A percentile compares a stretch with the other conserved stretches of the same genome.
phyloP scores from a whole-genome alignment of 768 basidiomycete genomes.

The Russula lepida region DNA sequence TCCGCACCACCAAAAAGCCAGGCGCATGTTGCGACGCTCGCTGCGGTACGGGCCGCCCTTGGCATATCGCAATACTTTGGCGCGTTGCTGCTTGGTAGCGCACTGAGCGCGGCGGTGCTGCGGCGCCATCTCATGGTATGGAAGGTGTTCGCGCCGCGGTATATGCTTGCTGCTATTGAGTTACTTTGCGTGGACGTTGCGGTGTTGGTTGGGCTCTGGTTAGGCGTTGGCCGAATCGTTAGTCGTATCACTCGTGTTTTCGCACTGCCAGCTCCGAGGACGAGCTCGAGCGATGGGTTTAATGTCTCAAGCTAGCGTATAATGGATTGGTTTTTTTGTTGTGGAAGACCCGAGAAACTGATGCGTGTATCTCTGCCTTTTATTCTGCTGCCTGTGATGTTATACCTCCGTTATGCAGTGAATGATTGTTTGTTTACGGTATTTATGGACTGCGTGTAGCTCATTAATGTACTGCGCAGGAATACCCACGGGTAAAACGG shows the following conservation, averaged over 20 bases:
- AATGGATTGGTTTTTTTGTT: not conserved
- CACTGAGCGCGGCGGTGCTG: constrained; percentile 64
- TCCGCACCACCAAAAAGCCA: constrained; percentile 8
- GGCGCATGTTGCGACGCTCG: constrained; percentile 16
- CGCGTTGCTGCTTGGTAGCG: constrained; percentile 55
- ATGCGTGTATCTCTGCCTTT: too few species aligned
- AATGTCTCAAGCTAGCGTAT: too few species aligned
- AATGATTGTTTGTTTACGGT: too few species aligned
- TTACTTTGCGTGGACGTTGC: constrained; percentile 66
- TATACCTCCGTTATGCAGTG: too few species aligned
- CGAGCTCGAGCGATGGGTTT: too few species aligned
- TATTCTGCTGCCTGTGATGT: too few species aligned
- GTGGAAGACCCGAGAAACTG: too few species aligned
- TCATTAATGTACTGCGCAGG: too few species aligned
- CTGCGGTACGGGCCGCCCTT: constrained; percentile 19
- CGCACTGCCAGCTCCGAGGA: not conserved
- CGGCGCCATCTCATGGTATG: constrained; percentile 93
- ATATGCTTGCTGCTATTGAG: constrained; percentile 67
- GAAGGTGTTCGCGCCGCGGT: constrained; percentile 97
- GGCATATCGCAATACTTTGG: constrained; percentile 64
- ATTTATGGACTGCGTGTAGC: too few species aligned
- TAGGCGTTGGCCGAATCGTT: constrained; percentile 45
- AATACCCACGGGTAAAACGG: too few species aligned
- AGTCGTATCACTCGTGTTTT: constrained; percentile 25
- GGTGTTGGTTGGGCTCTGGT: constrained; percentile 50